Base-by-base conservation (phyloP, 2,329 filamentous ascomycete species). In the Botrytis fragariae region DNA sequence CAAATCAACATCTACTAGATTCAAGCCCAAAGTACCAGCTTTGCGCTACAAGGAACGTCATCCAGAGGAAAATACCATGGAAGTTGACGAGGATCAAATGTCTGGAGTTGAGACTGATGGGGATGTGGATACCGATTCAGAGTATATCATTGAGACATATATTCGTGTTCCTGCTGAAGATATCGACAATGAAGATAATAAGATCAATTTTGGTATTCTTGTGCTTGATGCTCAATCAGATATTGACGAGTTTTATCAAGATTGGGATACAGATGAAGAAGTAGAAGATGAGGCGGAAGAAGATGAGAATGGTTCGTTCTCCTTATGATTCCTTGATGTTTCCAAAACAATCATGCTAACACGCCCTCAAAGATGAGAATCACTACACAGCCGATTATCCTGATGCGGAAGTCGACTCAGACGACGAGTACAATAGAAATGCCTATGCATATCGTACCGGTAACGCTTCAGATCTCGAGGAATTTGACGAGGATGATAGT, bases 331-430 rank as follows among this genome's bases (percentile, higher is more conserved):
- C 10, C 10, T 14, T 20, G 1, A 39, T 29, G 3, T 12, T 59
- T 25, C 1, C 57, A 18, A 59, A 59, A 42, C 44, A 4, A 54
- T n/a, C 39, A 39, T 35, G 67, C 76, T 77, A 78, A 77, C 44
- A 16, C 2, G 10, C 48, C 60, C 2, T 3, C 6, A n/a, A 74
- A 90, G 91, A 92, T 51, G 92, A 95, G 80, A 91, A 93, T 78
- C 90, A 93, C 81, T 94, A 94, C 79, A 89, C 90, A 5, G 91
- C 92, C 71, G 92, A 95, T 80, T 95, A 95, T 77, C 92, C 92
- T 0, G 92, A 95, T 75, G 92, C 95, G 71, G 92, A 95, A 80
- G 86, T 94, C 22, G 90, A 89, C 62, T 91, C 89, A 25, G 92
- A 94, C 77, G 90, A 92, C 76, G 90, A 92, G 80, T 88, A 86